A percentile compares a stretch with the other conserved stretches of the same genome.
Conservation (phyloP, 768 basidiomycete species). For the Pleurotus sapidus region DNA sequence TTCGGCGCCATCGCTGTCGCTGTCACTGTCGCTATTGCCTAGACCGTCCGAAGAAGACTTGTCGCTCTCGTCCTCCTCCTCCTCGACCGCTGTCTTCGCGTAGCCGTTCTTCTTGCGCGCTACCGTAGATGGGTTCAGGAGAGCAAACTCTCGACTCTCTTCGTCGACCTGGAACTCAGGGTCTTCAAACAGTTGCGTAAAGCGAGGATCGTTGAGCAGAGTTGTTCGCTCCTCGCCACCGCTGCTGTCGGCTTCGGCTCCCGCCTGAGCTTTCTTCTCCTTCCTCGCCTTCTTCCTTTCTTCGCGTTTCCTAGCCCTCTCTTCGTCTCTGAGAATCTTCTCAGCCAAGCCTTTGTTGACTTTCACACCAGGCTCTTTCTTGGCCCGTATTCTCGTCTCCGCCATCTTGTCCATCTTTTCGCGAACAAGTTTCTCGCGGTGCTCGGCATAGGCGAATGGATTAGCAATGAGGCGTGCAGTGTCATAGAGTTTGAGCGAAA, state of each 20-base stretch:
- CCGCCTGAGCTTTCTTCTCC: slow-evolving; percentile 34
- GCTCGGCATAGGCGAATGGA: slow-evolving; percentile 93
- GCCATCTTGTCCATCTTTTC: slow-evolving; percentile 93
- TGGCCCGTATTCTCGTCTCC: slow-evolving; percentile 86
- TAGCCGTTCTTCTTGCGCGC: slow-evolving; percentile 44
- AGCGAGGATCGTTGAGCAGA: slow-evolving; percentile 83
- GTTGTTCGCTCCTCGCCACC: slow-evolving; percentile 30
- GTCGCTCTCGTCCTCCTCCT: slow-evolving; percentile 88
- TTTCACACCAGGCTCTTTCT: slow-evolving; percentile 70
- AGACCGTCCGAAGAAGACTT: slow-evolving; percentile 59
- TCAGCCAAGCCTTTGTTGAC: slow-evolving; percentile 82
- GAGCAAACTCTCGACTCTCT: slow-evolving; percentile 79
- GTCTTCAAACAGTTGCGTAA: slow-evolving; percentile 87
- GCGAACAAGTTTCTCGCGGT: slow-evolving; percentile 83
- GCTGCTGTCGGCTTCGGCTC: slow-evolving; percentile 31
- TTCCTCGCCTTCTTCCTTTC: slow-evolving; percentile 51
- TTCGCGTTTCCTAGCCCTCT: slow-evolving; percentile 52
- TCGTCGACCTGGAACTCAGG: slow-evolving; percentile 93
- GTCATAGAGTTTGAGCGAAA: slow-evolving; percentile 94
- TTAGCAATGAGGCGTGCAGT: slow-evolving; percentile 94
- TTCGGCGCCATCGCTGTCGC: slow-evolving; percentile 37
- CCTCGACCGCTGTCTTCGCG: slow-evolving; percentile 79
- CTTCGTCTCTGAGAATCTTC: slow-evolving; percentile 68
- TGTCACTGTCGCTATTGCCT: slow-evolving; percentile 38
- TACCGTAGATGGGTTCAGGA: slow-evolving; percentile 88